Percentiles rank a stretch among this genome's conserved stretches.
Evolutionary conservation across 805 yeast species (phyloP).

Genomic region (Komagataella kurtzmanii): DNA sequence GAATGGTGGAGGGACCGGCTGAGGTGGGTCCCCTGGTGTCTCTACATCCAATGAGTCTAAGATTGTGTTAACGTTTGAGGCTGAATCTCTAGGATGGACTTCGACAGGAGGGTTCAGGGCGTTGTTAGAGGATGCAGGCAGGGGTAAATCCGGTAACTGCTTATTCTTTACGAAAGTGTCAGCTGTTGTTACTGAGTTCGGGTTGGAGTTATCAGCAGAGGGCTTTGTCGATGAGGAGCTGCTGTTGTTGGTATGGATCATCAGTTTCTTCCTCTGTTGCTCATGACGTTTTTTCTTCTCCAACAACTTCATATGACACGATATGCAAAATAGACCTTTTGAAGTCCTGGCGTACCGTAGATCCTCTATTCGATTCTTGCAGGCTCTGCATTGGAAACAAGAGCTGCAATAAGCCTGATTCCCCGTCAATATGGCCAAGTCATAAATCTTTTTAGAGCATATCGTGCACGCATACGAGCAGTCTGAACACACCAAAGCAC

Average conservation of each 20-base stretch:
- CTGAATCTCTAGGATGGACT: background rate
- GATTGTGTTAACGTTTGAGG: background rate
- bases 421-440: slow-evolving; percentile 87
- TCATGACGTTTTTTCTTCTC: slow-evolving; percentile 55
- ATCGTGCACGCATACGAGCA: slow-evolving; percentile 86
- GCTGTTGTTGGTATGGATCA: background rate
- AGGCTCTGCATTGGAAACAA: slow-evolving; percentile 83
- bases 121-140: background rate
- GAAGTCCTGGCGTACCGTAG: slow-evolving; percentile 85
- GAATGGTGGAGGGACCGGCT: background rate
- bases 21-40: background rate
- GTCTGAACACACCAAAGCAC: slow-evolving; percentile 76
- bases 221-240: background rate
- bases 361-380: slow-evolving; percentile 78
- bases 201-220: slow-evolving; percentile 1
- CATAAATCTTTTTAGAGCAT: slow-evolving; percentile 80
- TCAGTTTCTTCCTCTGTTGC: background rate
- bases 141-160: background rate
- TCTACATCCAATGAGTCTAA: background rate
- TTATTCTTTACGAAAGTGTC: background rate
- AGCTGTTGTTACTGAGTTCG: background rate
- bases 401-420: slow-evolving; percentile 88
- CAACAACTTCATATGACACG: slow-evolving; percentile 74
- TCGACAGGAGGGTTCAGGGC: background rate
- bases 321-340: slow-evolving; percentile 86